Evolutionary conservation across 345 rosid species (phyloP), one percentile per base, ranked within the genome.

Genomic region (Barbarea vulgaris): DNA sequence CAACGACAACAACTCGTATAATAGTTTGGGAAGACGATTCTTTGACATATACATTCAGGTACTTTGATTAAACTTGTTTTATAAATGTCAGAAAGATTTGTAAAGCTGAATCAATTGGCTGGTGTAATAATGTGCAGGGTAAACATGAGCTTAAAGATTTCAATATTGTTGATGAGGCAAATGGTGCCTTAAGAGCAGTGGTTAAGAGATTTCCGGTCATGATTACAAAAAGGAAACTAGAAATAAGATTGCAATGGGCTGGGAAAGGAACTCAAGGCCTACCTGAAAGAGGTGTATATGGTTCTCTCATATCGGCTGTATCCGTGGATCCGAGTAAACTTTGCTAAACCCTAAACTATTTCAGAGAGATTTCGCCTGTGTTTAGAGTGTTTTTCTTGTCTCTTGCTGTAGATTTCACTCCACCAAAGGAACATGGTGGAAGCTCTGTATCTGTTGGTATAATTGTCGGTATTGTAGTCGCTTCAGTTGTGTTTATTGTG

Each of bases 11-110:
- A 67, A 73, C 36, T 73, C 79, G 3, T 87, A 57, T 62, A 2
- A 0, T 12, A 85, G 82, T 76, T 70, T 85, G n/a, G 96, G 97
- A 31, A 87, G 83, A 79, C 81, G 89, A 34, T 62, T 81, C 33
- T 92, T 89, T 44, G 85, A 92, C 81, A 83, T 89, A 65, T 87
- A 85, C 58, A 59, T 89, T 68, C 93, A 89, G 90, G 96, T 89
- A 75, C 12, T 8, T n/a, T 58, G 6, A 47, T 25, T 6, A 15
- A 37, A 50, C 30, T 24, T 41, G 8, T 41, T 13, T 36, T 2
- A 19, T 22, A 21, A 48, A 37, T 56, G 37, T 65, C 1, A 15
- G 65, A 21, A 51, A 19, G 19, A 53, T 69, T n/a, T 66, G 31
- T 10, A 55, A 34, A 54, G 30, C 30, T 27, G 30, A 27, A 27